Evolutionary conservation across 2,329 filamentous ascomycete genomes (phyloP), one percentile per base, ranked within the genome.

Genomic region (Verticillium alfalfae): DNA sequence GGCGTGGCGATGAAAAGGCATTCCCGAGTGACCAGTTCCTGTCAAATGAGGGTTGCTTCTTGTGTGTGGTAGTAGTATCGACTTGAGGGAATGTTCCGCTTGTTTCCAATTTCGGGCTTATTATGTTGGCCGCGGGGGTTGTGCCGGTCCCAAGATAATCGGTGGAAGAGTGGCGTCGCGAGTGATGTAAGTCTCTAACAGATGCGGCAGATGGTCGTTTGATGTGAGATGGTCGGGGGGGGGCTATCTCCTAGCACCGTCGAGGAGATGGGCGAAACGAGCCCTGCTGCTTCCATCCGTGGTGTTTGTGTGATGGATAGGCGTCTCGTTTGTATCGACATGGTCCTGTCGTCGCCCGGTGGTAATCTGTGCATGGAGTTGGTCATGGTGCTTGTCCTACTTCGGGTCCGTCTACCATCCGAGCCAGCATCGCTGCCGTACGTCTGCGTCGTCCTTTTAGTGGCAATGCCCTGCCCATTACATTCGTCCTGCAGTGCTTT

Each of bases 401-500:
- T 87, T 67, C 85, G 80, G 59, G 75, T 71, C 57, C 79, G 76
- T 63, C 77, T 77, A 34, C 73, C 73, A 61, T 88, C 86, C 2
- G 83, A 84, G 26, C 82, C 84, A 52, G 78, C 78, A 49, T 88
- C 86, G 69, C 84, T 87, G 56, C 80, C 84, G 70, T 84, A 85
- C 2, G 79, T 81, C 61, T 80, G 79, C 1, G 84, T 87, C 56
- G 80, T 84, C 59, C 84, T 78, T 62, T 82, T 79, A 12, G 78
- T 79, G 34, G 75, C 65, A 16, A 71, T 62, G 8, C 73, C 75
- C 37, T 74, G 76, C 55, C 84, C 83, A 65, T 85, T 89, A 52
- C 95, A 88, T 73, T 97, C 92, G 70, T 96, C 91, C 72, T 98
- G 94, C 65, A 98, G 83, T 3, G 87, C 81, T 75, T 96, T 96